phyloP scores from a whole-genome alignment of 176 grass and related monocot genomes.

The Cocos nucifera region DNA sequence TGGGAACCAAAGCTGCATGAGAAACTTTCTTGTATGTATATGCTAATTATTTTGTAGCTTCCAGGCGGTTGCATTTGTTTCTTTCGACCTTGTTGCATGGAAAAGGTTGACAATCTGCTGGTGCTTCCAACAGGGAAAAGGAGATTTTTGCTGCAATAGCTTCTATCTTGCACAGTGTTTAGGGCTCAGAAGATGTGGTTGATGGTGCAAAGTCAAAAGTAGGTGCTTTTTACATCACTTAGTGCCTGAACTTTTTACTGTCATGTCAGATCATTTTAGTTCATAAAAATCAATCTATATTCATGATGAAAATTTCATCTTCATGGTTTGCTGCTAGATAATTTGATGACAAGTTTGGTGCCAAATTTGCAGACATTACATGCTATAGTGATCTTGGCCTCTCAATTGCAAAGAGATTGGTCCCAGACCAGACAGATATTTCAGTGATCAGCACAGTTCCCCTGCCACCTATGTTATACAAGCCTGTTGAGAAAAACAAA shows the following conservation, averaged over 20 bases:
- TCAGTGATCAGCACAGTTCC: slow-evolving; percentile 49
- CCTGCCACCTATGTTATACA: slow-evolving; percentile 61
- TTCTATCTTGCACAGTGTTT: slow-evolving; percentile 80
- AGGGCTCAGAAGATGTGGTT: slow-evolving; percentile 60
- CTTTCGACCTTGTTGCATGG: slow-evolving; percentile 64
- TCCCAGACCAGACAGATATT: slow-evolving; percentile 34
- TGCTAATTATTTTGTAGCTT: slow-evolving; percentile 21
- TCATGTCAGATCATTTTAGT: too few relatives aligned
- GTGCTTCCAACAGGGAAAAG: slow-evolving; percentile 52
- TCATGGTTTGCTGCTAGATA: neutral
- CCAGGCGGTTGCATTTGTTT: slow-evolving; percentile 78
- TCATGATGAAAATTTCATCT: too few relatives aligned
- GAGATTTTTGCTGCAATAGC: slow-evolving; percentile 62
- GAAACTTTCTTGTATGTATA: slow-evolving; percentile 1
- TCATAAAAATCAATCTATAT: too few relatives aligned
- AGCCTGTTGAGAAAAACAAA: slow-evolving; percentile 33
- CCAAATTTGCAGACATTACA: slow-evolving; percentile 50
- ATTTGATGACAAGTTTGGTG: neutral
- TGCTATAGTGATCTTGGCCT: slow-evolving; percentile 90
- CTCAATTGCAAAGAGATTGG: slow-evolving; percentile 63
- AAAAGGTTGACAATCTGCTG: slow-evolving; percentile 44
- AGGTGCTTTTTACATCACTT: neutral
- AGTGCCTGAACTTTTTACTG: too few relatives aligned
- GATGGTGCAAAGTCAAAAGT: slow-evolving; percentile 75
- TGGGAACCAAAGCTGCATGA: neutral